Percentiles rank a stretch among this genome's conserved stretches.
Conservation (phyloP, 164 flowering plant species). For the Chloranthus sessilifolius region DNA sequence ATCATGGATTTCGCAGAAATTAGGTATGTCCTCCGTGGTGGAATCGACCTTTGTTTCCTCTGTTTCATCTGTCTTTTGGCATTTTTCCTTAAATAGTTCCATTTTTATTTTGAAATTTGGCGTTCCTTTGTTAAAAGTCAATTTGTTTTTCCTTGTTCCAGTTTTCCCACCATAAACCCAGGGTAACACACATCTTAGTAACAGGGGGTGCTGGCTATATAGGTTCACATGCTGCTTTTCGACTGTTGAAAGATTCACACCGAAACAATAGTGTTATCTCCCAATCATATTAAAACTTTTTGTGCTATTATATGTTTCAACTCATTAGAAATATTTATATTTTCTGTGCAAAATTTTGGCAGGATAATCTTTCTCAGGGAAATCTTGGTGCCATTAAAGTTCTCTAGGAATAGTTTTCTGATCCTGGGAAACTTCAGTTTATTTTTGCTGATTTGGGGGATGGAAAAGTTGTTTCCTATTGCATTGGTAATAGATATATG, state of each 20-base stretch:
- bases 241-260: slow-evolving; percentile 77
- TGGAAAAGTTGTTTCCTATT: slow-evolving; percentile 84
- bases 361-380: slow-evolving; percentile 97
- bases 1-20: too few species aligned
- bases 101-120: too few species aligned
- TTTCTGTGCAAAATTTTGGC: slow-evolving; percentile 11
- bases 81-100: too few species aligned
- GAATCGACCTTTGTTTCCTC: too few species aligned
- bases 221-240: slow-evolving; percentile 90
- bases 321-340: background rate
- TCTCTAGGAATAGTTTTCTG: slow-evolving; percentile 70
- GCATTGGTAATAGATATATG: too few species aligned
- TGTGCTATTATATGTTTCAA: background rate
- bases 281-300: background rate
- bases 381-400: slow-evolving; percentile 80
- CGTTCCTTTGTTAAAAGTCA: too few species aligned
- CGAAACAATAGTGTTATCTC: slow-evolving; percentile 81
- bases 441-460: slow-evolving; percentile 96
- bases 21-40: too few species aligned
- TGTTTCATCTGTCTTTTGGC: too few species aligned
- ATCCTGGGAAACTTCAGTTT: slow-evolving; percentile 89
- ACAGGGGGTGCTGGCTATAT: slow-evolving; percentile 99
- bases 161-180: slow-evolving; percentile 72
- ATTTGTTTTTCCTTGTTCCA: too few species aligned
- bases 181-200: slow-evolving; percentile 85